A percentile compares a stretch with the other conserved stretches of the same genome.
Conservation (phyloP, 2,329 filamentous ascomycete species). For the Epicoccum nigrum region DNA sequence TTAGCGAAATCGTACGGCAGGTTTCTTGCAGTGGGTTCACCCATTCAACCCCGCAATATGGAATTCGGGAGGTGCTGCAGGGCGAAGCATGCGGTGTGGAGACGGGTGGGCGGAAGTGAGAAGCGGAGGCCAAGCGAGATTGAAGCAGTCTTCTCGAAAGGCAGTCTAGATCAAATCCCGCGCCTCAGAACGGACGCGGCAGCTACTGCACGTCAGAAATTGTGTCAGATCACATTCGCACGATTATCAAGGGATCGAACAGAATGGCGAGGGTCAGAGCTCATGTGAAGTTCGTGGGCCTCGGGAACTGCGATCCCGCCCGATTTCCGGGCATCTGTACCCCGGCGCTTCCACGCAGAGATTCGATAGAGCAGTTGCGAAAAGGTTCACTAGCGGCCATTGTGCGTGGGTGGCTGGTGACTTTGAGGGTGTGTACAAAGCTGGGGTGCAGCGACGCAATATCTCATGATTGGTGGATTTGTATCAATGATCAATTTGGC, state of each 20-base stretch:
- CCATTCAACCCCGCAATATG: constrained; percentile 15
- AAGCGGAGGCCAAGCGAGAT: constrained; percentile 17
- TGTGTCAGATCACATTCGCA: constrained; percentile 5
- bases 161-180: background rate
- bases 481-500: background rate
- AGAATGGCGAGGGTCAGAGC: background rate
- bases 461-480: constrained; percentile 16
- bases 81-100: constrained; percentile 14
- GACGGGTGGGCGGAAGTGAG: constrained; percentile 14
- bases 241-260: background rate
- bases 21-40: background rate
- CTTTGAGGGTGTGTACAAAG: constrained; percentile 14
- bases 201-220: constrained; percentile 4
- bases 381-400: background rate
- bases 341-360: background rate
- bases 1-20: constrained; percentile 5
- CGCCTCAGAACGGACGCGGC: constrained; percentile 5
- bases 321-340: constrained; percentile 6
- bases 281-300: constrained; percentile 1
- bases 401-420: constrained; percentile 2
- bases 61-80: constrained; percentile 1
- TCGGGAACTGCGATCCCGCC: constrained; percentile 11
- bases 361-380: background rate
- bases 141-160: constrained; percentile 8
- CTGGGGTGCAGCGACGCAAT: constrained; percentile 14